Evolutionary conservation across 345 rosid genomes (phyloP).

Genomic region (sweet orange (Citrus sinensis)): DVS_A1.0 CM039167.1:5563501-5564000

Average conservation of each 20-base stretch:
- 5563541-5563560: background rate
- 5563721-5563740: background rate
- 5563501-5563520: background rate
- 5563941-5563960: constrained; percentile 3
- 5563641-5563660: constrained; percentile 1
- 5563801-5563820: background rate
- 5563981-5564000: constrained; percentile 13
- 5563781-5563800: background rate
- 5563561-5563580: background rate
- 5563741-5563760: too few species aligned
- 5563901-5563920: background rate
- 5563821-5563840: constrained; percentile 6
- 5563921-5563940: background rate
- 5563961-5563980: constrained; percentile 16
- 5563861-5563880: constrained; percentile 15
- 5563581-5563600: background rate
- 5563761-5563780: background rate
- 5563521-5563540: background rate
- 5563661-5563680: background rate
- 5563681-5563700: background rate
- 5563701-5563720: background rate
- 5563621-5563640: constrained; percentile 29
- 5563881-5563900: background rate
- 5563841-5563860: background rate
- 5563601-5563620: constrained; percentile 8